Evolutionary conservation across 768 basidiomycete species (phyloP).

Genomic region (Sutorius australiensis): DNA sequence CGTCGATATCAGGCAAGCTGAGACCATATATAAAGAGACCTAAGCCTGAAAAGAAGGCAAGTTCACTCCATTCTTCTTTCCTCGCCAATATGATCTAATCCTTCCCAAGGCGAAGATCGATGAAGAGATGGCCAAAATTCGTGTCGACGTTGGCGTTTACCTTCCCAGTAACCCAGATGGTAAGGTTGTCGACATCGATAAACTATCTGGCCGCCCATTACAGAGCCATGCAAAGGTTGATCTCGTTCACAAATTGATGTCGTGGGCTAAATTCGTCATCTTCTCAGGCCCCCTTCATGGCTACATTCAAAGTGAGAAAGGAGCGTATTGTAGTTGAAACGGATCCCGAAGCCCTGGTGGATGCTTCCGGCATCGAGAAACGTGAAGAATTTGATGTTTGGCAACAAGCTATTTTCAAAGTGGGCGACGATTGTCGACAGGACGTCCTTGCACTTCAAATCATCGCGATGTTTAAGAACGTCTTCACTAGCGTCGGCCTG

Average conservation of each 20-base stretch:
- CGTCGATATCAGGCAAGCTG: conserved; percentile 96
- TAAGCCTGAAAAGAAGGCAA: conserved; percentile 94
- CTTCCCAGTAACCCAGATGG: conserved; percentile 98
- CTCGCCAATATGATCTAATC: background rate
- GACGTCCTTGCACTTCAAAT: conserved; percentile 96
- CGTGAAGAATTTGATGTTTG: conserved; percentile 79
- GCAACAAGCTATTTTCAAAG: conserved; percentile 99
- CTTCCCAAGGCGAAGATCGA: conserved; percentile 86
- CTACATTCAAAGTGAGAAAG: conserved; percentile 97
- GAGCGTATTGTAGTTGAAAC: conserved; percentile 63
- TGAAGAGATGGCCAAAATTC: conserved; percentile 97
- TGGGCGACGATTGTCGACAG: conserved; percentile 98
- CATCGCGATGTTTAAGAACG: conserved; percentile 99
- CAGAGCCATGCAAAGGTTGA: conserved; percentile 95
- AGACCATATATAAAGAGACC: conserved; percentile 94
- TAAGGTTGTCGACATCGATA: conserved; percentile 93
- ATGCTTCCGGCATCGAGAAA: conserved; percentile 55
- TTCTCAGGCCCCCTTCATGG: conserved; percentile 97
- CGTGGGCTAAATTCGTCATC: conserved; percentile 1
- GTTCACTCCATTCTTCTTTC: background rate
- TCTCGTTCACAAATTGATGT: background rate
- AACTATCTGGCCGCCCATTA: conserved; percentile 90
- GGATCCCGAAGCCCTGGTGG: conserved; percentile 71
- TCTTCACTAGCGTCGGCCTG: conserved; percentile 85
- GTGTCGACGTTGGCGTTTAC: conserved; percentile 93